Evolutionary conservation across 2,329 filamentous ascomycete genomes (phyloP), one percentile per base, ranked within the genome.

Genomic region (Penicillium sp.): DNA sequence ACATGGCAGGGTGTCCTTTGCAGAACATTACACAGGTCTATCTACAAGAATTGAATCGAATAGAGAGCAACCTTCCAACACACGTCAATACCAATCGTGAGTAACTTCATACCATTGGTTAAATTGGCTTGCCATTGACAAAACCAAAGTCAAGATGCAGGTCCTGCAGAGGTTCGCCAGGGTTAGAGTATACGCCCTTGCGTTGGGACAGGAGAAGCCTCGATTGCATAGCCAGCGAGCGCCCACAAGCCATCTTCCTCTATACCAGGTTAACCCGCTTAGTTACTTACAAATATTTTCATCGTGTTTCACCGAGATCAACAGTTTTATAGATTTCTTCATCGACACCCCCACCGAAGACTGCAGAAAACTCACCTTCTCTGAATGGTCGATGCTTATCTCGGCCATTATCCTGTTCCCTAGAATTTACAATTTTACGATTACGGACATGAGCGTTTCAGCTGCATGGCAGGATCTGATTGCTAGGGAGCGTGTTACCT

Each of bases 1-100:
- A 12, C 16, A 38, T 47, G 47, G 30, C 47, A 8, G 55, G 40
- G 14, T 57, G 55, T 47, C 55, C 55, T 47, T 20, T 57, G 12
- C 48, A 48, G 20, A 48, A 47, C 18, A 30, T 52, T 23, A 43
- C 23, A 7, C 48, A 52, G 2, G 16, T 3, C 23, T 49, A 51
- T 24, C 11, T 52, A 16, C 12, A 43, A 48, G 55, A 57, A 20
- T 21, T 57, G 24, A 12, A 7, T 8, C 48, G 48, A 18, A 33
- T 57, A 21, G 48, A 57, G 7, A 43, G 7, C 20, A 9, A 21
- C 1, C 5, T 57, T 11, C 43, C 55, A 33, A n/a, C n/a, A 18
- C 9, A 28, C 2, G 6, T 57, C 6, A 3, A 26, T 33, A 23
- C 40, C n/a, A 47, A 52, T 3, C 23, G 55, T 57, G 35, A 47